Conservation (phyloP, 176 grass and related monocot species). For the Zea mays region Zm-B73-REFERENCE-NAM-5.0 NC_050104.1:9213501-9214000, state of each 20-base stretch:
- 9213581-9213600: neutral
- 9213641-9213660: neutral
- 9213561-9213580: neutral
- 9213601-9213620: neutral
- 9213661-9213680: neutral
- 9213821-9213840: neutral
- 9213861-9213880: neutral
- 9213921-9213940: neutral
- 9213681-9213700: constrained; percentile 16
- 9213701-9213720: constrained; percentile 26
- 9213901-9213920: neutral
- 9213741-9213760: neutral
- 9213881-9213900: constrained; percentile 6
- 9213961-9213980: no score
- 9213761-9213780: neutral
- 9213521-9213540: neutral
- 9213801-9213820: constrained; percentile 3
- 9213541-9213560: neutral
- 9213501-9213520: constrained; percentile 2
- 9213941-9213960: neutral
- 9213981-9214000: no score
- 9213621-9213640: neutral
- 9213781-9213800: neutral
- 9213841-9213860: constrained; percentile 37
- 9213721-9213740: constrained; percentile 9